Conservation (phyloP, 108 stramenopile genomes). For the Pseudonitzschia multiseries region DNA sequence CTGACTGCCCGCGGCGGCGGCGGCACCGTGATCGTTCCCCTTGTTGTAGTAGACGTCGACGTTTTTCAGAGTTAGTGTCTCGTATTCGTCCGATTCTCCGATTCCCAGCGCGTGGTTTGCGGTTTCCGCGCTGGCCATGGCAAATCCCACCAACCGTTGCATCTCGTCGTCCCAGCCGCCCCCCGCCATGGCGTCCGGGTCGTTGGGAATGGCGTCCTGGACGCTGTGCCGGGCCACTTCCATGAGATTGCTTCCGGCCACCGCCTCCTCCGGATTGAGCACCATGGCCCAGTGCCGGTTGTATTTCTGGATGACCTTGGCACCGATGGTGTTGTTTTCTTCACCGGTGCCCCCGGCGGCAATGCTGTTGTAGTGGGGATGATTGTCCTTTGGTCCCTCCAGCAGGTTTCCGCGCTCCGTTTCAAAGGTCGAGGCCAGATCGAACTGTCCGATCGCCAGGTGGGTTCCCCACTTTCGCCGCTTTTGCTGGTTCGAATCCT, state of each 20-base stretch:
- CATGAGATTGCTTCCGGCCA: slow-evolving; percentile 66
- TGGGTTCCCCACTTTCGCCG: slow-evolving; percentile 48
- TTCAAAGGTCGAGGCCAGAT: slow-evolving; percentile 78
- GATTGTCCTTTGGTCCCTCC: slow-evolving; percentile 60
- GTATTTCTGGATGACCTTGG: slow-evolving; percentile 81
- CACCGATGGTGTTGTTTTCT: slow-evolving; percentile 54
- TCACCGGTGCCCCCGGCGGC: neutral
- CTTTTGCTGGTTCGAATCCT: neutral
- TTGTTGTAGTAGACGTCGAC: slow-evolving; percentile 61
- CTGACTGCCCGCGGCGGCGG: neutral
- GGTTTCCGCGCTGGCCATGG: slow-evolving; percentile 49
- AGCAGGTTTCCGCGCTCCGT: slow-evolving; percentile 82
- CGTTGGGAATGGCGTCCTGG: slow-evolving; percentile 43
- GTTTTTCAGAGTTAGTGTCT: slow-evolving; percentile 64
- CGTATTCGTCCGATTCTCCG: slow-evolving; percentile 63
- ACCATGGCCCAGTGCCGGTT: slow-evolving; percentile 91
- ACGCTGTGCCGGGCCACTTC: slow-evolving; percentile 54
- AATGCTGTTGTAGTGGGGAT: slow-evolving; percentile 46
- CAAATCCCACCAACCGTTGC: slow-evolving; percentile 73
- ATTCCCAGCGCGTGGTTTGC: slow-evolving; percentile 79
- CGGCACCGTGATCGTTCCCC: neutral
- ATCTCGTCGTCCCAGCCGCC: slow-evolving; percentile 78
- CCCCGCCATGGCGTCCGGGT: slow-evolving; percentile 69
- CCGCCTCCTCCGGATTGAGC: slow-evolving; percentile 76
- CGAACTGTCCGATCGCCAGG: slow-evolving; percentile 83